Evolutionary conservation across 257 asterid species (phyloP).

Genomic region (Craterostigma plantagineum): DNA sequence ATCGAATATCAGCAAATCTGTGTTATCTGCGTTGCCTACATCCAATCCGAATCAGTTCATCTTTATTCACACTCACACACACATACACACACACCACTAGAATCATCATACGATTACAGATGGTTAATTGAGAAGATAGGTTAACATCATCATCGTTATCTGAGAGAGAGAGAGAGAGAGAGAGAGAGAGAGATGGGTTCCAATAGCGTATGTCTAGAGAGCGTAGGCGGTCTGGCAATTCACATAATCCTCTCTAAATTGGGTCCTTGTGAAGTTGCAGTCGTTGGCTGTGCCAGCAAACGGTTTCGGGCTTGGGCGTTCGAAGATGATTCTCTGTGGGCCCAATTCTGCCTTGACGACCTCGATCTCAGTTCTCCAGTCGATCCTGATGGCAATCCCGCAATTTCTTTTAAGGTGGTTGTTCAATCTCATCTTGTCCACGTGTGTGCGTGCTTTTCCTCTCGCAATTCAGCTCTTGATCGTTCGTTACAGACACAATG

Average conservation of each 20-base stretch:
- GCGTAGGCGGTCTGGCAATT: slow-evolving; percentile 52
- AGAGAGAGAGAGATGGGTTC: no score
- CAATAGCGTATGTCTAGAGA: slow-evolving; percentile 38
- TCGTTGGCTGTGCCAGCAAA: slow-evolving; percentile 42
- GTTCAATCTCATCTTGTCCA: neutral
- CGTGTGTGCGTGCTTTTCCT: neutral
- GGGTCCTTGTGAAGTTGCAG: slow-evolving; percentile 38
- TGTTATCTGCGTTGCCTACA: no score
- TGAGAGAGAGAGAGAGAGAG: no score
- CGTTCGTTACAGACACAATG: neutral
- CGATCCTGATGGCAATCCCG: slow-evolving; percentile 40
- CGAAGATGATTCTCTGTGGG: slow-evolving; percentile 57
- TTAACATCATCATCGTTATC: neutral
- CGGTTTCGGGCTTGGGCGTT: slow-evolving; percentile 49
- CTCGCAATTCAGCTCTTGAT: no score
- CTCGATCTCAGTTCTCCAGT: slow-evolving; percentile 50
- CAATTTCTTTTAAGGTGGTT: slow-evolving; percentile 50
- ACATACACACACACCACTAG: no score
- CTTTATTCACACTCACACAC: no score
- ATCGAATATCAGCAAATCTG: no score
- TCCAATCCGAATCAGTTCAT: no score
- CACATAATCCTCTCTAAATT: slow-evolving; percentile 51
- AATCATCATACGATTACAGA: no score
- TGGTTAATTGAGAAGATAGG: no score
- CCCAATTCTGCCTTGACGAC: slow-evolving; percentile 41